Conservation (phyloP, 768 basidiomycete species). For the Leccinum sublutescens region DNA sequence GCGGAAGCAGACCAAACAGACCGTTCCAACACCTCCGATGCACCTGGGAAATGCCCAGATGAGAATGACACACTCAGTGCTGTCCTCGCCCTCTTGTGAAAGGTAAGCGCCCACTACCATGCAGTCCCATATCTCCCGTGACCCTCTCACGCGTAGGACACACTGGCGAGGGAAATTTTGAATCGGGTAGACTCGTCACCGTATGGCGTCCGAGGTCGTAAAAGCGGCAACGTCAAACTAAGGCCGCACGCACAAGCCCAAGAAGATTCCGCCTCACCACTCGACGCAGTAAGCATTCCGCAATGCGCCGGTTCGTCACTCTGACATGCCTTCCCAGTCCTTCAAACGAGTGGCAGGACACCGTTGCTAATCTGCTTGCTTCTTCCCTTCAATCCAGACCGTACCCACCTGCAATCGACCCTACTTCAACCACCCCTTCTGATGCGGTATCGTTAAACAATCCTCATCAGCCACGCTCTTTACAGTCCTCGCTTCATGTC, state of each 20-base stretch:
- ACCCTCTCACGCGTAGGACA: constrained; percentile 48
- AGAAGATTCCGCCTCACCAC: constrained; percentile 34
- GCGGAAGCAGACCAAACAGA: constrained; percentile 30
- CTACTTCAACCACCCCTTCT: neutral
- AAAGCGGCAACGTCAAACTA: constrained; percentile 37
- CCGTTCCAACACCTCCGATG: no score
- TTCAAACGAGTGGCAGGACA: constrained; percentile 83
- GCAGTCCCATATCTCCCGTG: neutral
- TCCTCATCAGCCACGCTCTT: constrained; percentile 7
- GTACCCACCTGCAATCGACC: neutral
- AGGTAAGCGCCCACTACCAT: constrained; percentile 36
- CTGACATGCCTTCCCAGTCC: constrained; percentile 45
- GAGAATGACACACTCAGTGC: constrained; percentile 22
- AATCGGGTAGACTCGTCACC: constrained; percentile 77
- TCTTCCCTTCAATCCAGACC: constrained; percentile 19
- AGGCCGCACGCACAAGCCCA: constrained; percentile 23
- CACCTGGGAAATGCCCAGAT: constrained; percentile 31
- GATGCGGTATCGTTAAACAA: constrained; percentile 14
- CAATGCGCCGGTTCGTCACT: neutral
- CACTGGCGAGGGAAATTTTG: constrained; percentile 77
- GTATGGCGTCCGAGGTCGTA: constrained; percentile 74
- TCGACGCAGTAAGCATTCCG: constrained; percentile 57
- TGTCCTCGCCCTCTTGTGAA: constrained; percentile 49
- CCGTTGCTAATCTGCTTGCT: constrained; percentile 38
- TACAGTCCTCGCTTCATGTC: constrained; percentile 14